Evolutionary conservation across 495 filamentous ascomycete genomes (phyloP).

Genomic region (Neurospora intermedia): DNA sequence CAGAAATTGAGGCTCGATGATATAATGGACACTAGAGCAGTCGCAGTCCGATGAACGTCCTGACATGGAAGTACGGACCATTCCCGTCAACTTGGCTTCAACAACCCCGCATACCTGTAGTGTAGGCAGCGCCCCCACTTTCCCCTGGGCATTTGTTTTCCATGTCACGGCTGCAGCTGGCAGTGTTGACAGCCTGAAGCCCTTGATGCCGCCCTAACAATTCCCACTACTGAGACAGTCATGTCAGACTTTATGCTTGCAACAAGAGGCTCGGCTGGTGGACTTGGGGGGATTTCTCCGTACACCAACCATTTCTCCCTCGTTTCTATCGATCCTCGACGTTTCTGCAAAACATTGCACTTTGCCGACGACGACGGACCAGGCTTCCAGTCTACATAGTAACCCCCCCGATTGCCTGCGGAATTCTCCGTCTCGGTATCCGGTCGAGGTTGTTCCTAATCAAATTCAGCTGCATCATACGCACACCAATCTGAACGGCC

Average conservation of each 20-base stretch:
- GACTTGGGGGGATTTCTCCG: not conserved
- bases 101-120: not conserved
- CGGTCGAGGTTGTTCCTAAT: not conserved
- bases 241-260: not conserved
- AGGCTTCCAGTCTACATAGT: not conserved
- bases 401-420: not conserved
- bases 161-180: not conserved
- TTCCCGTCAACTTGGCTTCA: not conserved
- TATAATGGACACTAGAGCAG: not conserved
- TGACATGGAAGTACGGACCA: not conserved
- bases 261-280: not conserved
- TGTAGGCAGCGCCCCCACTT: not conserved
- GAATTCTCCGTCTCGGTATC: not conserved
- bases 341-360: not conserved
- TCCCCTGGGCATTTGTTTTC: not conserved
- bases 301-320: not conserved
- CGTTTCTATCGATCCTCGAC: not conserved
- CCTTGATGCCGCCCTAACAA: not conserved
- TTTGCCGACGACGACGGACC: not conserved
- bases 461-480: not conserved
- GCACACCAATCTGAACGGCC: not conserved
- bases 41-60: not conserved
- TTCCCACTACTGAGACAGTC: not conserved
- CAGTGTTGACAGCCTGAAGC: not conserved
- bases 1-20: not conserved